Evolutionary conservation across 208 protist genomes (phyloP), one percentile per base, ranked within the genome.

Genomic region (Leishmania aethiopica): DNA sequence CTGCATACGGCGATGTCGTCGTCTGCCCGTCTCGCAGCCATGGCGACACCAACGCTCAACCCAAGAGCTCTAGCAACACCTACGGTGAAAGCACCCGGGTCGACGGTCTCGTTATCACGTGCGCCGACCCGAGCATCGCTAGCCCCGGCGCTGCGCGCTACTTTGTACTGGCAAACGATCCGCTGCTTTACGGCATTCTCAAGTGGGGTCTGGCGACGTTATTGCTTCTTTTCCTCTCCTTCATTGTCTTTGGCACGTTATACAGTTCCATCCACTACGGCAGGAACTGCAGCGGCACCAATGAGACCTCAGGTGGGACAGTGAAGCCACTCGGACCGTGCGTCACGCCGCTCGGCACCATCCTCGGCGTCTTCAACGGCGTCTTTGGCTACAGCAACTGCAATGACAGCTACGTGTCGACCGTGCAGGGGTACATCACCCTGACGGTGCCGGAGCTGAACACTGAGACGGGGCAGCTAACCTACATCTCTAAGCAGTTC

Each of bases 301-400:
- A 7, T 17, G 45, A 0, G 8, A 28, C 42, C 35, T 13, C 22
- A 19, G 35, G 3, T 32, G 35, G 7, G 11, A 10, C 8, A n/a
- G 25, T 32, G 11, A 59, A 3, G 6, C 53, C 59, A 70, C 35
- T 17, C 1, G 51, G 32, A 1, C 13, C 10, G 37, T 87, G 87
- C 79, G 71, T 35, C 47, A 86, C 69, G 42, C 76, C 81, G 3
- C 94, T 95, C 37, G 91, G 90, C 35, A 64, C 83, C 51, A 90
- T 95, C 77, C 74, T 94, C 17, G 93, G 93, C 62, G 70, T 71
- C n/a, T 78, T 87, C 71, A 79, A 91, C 35, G 87, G 85, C 78
- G 86, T 93, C 17, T 84, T 87, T 47, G 86, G 84, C n/a, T 95
- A 90, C 80, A 92, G 91, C 78, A 96, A 95, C 86, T 96, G 91